Evolutionary conservation across 129 eudicot genomes (phyloP), one percentile per base, ranked within the genome.

Genomic region (Arctium lappa): DNA sequence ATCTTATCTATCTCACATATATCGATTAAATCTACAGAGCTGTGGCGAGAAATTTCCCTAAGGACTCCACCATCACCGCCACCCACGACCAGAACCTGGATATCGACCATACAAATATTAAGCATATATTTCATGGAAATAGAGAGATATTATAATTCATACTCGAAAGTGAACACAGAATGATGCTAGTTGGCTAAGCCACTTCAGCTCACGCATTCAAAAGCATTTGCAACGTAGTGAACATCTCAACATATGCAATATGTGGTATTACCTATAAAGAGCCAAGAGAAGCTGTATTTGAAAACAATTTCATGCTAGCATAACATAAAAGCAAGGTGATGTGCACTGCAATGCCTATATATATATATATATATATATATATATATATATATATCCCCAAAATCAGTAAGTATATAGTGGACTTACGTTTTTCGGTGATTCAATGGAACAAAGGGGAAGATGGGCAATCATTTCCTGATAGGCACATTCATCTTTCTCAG

Each of bases 1-100:
- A 95, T 91, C 65, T 95, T 60, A 88, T 95, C 99, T 83, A 95
- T 95, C 83, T 95, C 99, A 88, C 99, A 95, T 7, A 95, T 95
- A 87, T 95, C 99, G 76, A 95, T 95, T 12, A 32, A 73, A 44
- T 95, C 97, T 84, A 95, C 94, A 72, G 99, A 95, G 84, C 82
- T 89, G 88, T 95, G 99, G 44, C 99, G 99, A 83, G 92, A 79
- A 80, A 93, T 86, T 86, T 95, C 99, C 79, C 99, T 83, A 46
- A 95, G 92, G 72, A 95, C 98, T 33, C 99, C 99, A 85, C 99
- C 99, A 89, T 95, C 99, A 53, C 99, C 99, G 29, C 99, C 99
- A 73, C 99, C 99, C 56, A 95, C 95, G 9, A 95, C 98, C 82
- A 95, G 86, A 75, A 95, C 95, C 98, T 11, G 27, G 65, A 56